These are phyloP conservation scores for Kwoniella dejecticola DNA, from an alignment of 768 basidiomycete species.

Conservation along the genomic window DNA sequence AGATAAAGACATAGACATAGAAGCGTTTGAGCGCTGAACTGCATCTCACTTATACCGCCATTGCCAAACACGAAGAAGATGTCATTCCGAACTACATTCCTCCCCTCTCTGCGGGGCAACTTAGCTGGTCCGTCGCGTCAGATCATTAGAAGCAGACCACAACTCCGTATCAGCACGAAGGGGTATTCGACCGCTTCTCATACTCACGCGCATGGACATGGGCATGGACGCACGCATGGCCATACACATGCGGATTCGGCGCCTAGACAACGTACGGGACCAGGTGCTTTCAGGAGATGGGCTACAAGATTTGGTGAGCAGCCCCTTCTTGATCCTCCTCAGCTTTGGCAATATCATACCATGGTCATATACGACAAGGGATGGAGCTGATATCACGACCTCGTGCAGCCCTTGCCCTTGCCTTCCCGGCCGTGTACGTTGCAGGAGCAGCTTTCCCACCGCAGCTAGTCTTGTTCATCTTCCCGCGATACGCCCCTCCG, in stretches of 20 bases:
- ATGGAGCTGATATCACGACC: not conserved
- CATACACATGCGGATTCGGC: conserved; percentile 3
- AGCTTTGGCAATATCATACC: no score
- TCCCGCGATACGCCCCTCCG: conserved; percentile 74
- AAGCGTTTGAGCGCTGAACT: no score
- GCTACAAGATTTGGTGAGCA: conserved; percentile 35
- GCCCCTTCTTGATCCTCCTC: not conserved
- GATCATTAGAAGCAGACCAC: not conserved
- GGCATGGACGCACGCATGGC: not conserved
- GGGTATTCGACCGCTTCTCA: conserved; percentile 8
- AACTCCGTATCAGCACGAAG: not conserved
- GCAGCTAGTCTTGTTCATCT: conserved; percentile 61
- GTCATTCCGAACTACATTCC: conserved; percentile 15
- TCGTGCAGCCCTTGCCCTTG: conserved; percentile 36
- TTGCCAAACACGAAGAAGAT: no score
- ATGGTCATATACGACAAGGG: no score
- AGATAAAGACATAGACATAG: not conserved
- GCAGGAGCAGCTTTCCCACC: conserved; percentile 51
- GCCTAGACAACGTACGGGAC: conserved; percentile 9
- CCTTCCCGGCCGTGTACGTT: conserved; percentile 48
- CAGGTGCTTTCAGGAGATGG: conserved; percentile 40
- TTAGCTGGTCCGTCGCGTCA: conserved; percentile 2
- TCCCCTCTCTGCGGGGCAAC: conserved; percentile 4
- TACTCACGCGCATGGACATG: not conserved
- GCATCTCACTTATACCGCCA: no score